Base-by-base conservation (phyloP, 495 filamentous ascomycete genomes). In the Penicillium parvum region DNA sequence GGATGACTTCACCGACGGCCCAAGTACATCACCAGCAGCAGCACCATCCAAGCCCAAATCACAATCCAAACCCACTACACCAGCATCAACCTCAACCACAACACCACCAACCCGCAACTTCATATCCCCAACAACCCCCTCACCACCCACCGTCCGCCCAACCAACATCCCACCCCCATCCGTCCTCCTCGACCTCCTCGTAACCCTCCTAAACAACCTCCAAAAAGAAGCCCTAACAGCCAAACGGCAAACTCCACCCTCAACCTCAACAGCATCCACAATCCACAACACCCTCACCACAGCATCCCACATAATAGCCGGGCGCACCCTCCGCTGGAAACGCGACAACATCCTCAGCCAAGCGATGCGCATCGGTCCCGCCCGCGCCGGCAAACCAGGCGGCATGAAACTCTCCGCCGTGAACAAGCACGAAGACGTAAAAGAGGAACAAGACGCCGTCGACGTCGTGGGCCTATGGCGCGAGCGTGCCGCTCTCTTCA, bases 331-430 rank as follows among this genome's bases (percentile, higher is more conserved):
- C 34, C 83, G 92, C 38, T 96, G 90, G 90, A 91, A 91, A 63
- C 78, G 90, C 37, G 90, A 96, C 64, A 79, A 74, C 36, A 76
- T 83, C 51, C 76, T 96, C n/a, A 75, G 82, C n/a, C 86, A 95
- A 62, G 78, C 81, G 52, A 95, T 91, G 86, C 79, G 82, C 35
- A 92, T 96, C 49, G 82, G 84, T 0, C 77, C 80, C 9, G 85
- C 88, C 2, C 77, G 75, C 17, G 71, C 79, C 8, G 77, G 77
- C 2, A 83, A 82, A 46, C 46, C 68, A 17, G 77, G 74, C 32
- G 89, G 90, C 17, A 96, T 97, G 92, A 96, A 95, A 63, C 78
- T 97, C 7, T 80, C 82, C 2, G 81, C 83, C 6, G 69, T 94
- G 10, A 88, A 91, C 60, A 88, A 84, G 61, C 70, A 79, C 18